Base-by-base conservation (phyloP, 768 basidiomycete species). In the Suillus tomentosus region DNA sequence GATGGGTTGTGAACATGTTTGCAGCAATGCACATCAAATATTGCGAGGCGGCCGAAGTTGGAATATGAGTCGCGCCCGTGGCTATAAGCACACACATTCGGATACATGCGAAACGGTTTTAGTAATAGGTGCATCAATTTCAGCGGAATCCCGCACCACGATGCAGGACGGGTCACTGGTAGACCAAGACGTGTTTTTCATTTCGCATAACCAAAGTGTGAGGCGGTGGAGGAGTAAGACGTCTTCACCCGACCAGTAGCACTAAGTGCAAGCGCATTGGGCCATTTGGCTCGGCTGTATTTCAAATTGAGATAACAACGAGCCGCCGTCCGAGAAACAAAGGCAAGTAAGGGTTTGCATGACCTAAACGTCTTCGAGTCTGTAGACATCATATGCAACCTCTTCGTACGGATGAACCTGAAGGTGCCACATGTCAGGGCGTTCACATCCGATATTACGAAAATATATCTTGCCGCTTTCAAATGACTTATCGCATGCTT, bases 361-460 rank as follows among this genome's bases (percentile, higher is more conserved):
- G 36, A 14, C 9, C 80, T 68, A 80, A 58, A 81, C 73, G 65
- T 81, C 76, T 69, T 84, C 81, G 3, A 83, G 71, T 51, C 77
- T 80, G 71, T 85, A 84, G 2, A 87, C 82, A 65, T 86, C 84
- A 65, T 85, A 85, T 5, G 81, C 84, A 56, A 85, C 82, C 70
- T 85, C 82, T 72, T 86, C 85, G 65, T 86, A 85, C 9, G 84
- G 84, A 68, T 85, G 85, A 5, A 80, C 77, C 84, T 86, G 65
- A 47, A 51, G 36, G 22, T 17, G 17, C 19, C 31, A 34, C 31
- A 54, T 31, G 53, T 37, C 31, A 62, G 62, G 27, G 54, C 64
- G 37, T 22, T 11, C 11, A 37, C 61, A 37, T 58, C 37, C 24
- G 40, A 56, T 19, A 40, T 53, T 48, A 27, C 37, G 62, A 63